A percentile compares a stretch with the other conserved stretches of the same genome.
Conservation (phyloP, 805 yeast species). For the Grigorovia yakushimaensis region DNA sequence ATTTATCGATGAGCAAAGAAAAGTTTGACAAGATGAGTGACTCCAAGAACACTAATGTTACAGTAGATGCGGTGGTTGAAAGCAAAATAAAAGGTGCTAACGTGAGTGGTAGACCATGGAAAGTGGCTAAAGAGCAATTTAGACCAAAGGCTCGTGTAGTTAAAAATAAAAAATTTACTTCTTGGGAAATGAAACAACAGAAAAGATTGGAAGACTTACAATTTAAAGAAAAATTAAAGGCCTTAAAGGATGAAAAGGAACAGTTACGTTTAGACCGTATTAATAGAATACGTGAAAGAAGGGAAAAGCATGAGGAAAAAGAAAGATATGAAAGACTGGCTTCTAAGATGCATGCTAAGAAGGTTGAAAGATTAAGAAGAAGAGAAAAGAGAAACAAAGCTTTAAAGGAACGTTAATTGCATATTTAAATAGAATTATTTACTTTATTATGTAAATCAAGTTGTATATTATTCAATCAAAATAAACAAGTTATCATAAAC, state of each 20-base stretch:
- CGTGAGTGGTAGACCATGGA: constrained; percentile 68
- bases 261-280: constrained; percentile 43
- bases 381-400: constrained; percentile 92
- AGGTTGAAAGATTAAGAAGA: constrained; percentile 79
- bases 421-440: neutral
- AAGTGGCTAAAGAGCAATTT: constrained; percentile 55
- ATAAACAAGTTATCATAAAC: neutral
- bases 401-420: constrained; percentile 67
- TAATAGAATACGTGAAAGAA: constrained; percentile 56
- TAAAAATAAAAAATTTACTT: constrained; percentile 31
- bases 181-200: constrained; percentile 61
- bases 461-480: neutral
- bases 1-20: neutral
- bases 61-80: neutral
- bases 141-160: constrained; percentile 55
- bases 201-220: constrained; percentile 57
- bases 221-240: constrained; percentile 58
- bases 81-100: constrained; percentile 35
- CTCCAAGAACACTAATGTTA: neutral
- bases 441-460: too few relatives aligned
- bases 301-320: constrained; percentile 74
- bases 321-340: constrained; percentile 82
- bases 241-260: constrained; percentile 70
- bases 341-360: constrained; percentile 82
- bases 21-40: neutral